A percentile compares a stretch with the other conserved stretches of the same genome.
Conservation (phyloP, 2,329 filamentous ascomycete genomes). For the Cucurbitaria berberidis region DNA sequence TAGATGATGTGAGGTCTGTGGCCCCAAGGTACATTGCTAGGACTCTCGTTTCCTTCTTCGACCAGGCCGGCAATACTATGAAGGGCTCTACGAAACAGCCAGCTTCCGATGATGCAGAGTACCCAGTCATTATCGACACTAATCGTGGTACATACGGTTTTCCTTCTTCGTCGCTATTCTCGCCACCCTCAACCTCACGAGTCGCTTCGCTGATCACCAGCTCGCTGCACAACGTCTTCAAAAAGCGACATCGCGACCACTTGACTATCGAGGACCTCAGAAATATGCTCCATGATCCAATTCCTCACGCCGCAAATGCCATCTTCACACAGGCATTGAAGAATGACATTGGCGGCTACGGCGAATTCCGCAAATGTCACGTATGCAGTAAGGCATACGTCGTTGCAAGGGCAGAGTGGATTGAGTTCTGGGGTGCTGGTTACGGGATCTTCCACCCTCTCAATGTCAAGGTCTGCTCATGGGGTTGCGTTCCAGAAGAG, state of each 20-base stretch:
- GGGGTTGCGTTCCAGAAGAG: slow-evolving; percentile 36
- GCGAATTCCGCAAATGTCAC: slow-evolving; percentile 32
- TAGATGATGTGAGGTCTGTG: neutral
- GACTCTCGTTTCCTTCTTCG: slow-evolving; percentile 30
- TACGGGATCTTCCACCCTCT: slow-evolving; percentile 23
- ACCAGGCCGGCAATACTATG: slow-evolving; percentile 22
- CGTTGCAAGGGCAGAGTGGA: slow-evolving; percentile 39
- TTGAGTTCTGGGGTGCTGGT: slow-evolving; percentile 36
- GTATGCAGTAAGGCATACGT: slow-evolving; percentile 35
- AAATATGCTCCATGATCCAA: slow-evolving; percentile 5
- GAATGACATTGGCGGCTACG: slow-evolving; percentile 20
- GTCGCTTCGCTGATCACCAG: slow-evolving; percentile 23
- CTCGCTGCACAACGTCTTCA: slow-evolving; percentile 19
- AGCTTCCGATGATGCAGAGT: slow-evolving; percentile 8
- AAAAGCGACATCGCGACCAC: slow-evolving; percentile 4
- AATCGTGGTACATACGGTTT: slow-evolving; percentile 21
- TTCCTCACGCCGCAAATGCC: slow-evolving; percentile 13
- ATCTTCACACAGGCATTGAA: slow-evolving; percentile 22
- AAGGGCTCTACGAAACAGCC: slow-evolving; percentile 17
- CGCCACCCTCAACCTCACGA: slow-evolving; percentile 14
- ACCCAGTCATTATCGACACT: slow-evolving; percentile 26
- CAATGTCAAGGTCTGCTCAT: slow-evolving; percentile 39
- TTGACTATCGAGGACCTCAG: slow-evolving; percentile 9
- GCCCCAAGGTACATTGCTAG: slow-evolving; percentile 23
- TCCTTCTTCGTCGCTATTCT: slow-evolving; percentile 22